Conservation (phyloP, 2,329 filamentous ascomycete species). For the Grosmannia huntii region DNA sequence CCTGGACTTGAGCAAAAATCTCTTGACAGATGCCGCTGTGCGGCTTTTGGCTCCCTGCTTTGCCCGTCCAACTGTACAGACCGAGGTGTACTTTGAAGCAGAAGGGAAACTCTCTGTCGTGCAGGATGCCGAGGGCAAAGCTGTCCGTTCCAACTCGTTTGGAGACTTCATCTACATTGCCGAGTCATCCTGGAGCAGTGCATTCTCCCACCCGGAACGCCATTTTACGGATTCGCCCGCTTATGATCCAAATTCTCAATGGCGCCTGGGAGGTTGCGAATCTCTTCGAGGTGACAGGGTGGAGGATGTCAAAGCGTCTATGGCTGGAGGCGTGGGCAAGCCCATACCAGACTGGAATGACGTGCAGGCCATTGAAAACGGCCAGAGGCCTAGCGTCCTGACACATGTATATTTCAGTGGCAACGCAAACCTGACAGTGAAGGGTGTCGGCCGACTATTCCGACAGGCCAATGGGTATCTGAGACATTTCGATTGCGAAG, state of each 20-base stretch:
- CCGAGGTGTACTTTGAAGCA: conserved; percentile 24
- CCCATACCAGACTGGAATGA: conserved; percentile 9
- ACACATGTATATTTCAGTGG: conserved; percentile 43
- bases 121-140: conserved; percentile 4
- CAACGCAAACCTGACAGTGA: conserved; percentile 30
- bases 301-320: conserved; percentile 17
- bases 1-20: conserved; percentile 40
- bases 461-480: conserved; percentile 30
- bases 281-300: conserved; percentile 20
- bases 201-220: conserved; percentile 32
- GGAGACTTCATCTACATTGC: conserved; percentile 31
- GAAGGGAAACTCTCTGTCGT: conserved; percentile 30
- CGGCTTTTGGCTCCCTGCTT: conserved; percentile 17
- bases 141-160: conserved; percentile 20
- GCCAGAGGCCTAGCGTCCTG: conserved; percentile 21
- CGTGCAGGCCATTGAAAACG: background rate
- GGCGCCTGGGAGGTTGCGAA: conserved; percentile 23
- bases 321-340: conserved; percentile 15
- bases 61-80: conserved; percentile 19
- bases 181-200: conserved; percentile 33
- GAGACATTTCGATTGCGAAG: conserved; percentile 39
- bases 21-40: conserved; percentile 32
- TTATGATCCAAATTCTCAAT: conserved; percentile 19
- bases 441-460: conserved; percentile 31
- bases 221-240: conserved; percentile 35